Conservation (phyloP, 371 early-diverging fungal species). For the Mortierella sp. region DNA sequence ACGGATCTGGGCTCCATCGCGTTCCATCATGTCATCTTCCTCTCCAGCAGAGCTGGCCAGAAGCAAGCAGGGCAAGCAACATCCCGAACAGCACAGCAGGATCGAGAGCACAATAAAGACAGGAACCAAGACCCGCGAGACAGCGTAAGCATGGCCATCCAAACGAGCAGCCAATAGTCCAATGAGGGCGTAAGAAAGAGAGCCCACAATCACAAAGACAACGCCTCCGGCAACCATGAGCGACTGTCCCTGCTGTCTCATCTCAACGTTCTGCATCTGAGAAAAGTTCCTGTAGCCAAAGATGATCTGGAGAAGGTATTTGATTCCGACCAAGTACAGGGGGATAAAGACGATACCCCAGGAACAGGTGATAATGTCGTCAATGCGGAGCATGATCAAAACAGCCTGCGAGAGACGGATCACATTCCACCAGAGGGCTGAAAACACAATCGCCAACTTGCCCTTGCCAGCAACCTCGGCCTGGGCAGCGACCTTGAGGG, state of each 20-base stretch:
- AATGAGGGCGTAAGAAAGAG: slow-evolving; percentile 79
- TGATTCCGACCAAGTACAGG: slow-evolving; percentile 78
- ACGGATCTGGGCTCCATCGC: slow-evolving; percentile 45
- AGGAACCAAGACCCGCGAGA: slow-evolving; percentile 83
- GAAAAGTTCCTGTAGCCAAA: slow-evolving; percentile 64
- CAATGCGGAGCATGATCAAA: slow-evolving; percentile 76
- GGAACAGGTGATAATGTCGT: slow-evolving; percentile 68
- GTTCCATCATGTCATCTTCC: slow-evolving; percentile 40
- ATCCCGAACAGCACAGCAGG: slow-evolving; percentile 80
- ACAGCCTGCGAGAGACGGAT: slow-evolving; percentile 72
- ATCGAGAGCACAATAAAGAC: slow-evolving; percentile 83
- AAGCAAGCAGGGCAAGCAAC: slow-evolving; percentile 79
- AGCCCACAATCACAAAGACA: slow-evolving; percentile 68
- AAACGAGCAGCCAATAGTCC: slow-evolving; percentile 81
- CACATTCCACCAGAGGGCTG: slow-evolving; percentile 72
- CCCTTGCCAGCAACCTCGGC: slow-evolving; percentile 26
- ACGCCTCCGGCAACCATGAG: slow-evolving; percentile 66
- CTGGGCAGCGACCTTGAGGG: slow-evolving; percentile 5
- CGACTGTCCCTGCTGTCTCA: slow-evolving; percentile 66
- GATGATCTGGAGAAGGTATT: slow-evolving; percentile 70
- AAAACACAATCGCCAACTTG: slow-evolving; percentile 58
- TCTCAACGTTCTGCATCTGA: slow-evolving; percentile 64
- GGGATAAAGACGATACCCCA: slow-evolving; percentile 91
- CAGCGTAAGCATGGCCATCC: slow-evolving; percentile 67
- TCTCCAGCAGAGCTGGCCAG: slow-evolving; percentile 28